phyloP scores from a whole-genome alignment of 176 grass and related monocot species.

The Avena eriantha region DNA sequence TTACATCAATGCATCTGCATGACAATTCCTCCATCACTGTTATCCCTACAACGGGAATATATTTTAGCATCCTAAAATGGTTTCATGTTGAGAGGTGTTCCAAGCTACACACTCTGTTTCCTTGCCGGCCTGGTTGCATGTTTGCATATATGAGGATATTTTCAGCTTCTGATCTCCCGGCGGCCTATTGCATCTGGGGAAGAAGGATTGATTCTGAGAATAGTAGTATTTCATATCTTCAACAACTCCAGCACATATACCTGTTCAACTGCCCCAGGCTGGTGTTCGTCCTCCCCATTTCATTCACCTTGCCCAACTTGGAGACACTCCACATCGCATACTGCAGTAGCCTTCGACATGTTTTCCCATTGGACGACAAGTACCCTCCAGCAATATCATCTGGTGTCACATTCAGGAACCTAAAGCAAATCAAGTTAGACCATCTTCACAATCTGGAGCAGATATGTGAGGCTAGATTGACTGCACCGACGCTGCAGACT shows the following conservation, averaged over 20 bases:
- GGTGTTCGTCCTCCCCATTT: background rate
- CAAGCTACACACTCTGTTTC: background rate
- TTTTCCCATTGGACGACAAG: background rate
- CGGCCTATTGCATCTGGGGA: background rate
- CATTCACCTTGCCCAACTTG: background rate
- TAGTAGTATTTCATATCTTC: background rate
- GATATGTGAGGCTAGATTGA: background rate
- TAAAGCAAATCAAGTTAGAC: slow-evolving; percentile 7
- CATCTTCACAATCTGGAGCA: background rate
- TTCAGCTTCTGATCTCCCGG: background rate
- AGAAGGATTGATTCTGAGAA: background rate
- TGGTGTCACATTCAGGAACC: background rate
- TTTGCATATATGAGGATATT: background rate
- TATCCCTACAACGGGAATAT: background rate
- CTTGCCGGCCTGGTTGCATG: background rate
- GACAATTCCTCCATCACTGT: background rate
- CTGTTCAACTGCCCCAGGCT: background rate
- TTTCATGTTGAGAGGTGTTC: background rate
- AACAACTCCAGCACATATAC: background rate
- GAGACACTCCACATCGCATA: background rate
- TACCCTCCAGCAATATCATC: background rate
- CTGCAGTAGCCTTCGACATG: background rate
- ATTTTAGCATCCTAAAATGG: background rate
- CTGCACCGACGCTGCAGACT: background rate
- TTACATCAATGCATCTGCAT: background rate